phyloP scores from a whole-genome alignment of 2,329 filamentous ascomycete species.

The Colletotrichum eleusines region DNA sequence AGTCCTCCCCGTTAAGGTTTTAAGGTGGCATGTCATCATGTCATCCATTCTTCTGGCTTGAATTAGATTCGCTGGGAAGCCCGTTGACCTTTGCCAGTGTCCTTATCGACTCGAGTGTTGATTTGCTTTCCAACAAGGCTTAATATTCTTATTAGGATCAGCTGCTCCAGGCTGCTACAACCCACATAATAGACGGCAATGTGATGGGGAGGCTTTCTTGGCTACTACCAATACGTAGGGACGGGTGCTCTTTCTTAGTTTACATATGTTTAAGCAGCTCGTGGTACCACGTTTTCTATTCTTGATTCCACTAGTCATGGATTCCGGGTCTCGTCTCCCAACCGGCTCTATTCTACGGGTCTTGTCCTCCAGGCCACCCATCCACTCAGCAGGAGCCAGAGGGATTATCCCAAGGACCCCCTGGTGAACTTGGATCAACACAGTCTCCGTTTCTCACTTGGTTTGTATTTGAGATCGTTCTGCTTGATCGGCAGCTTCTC shows the following conservation, averaged over 20 bases:
- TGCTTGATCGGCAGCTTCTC: conserved; percentile 8
- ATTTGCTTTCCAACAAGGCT: not conserved
- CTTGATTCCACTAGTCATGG: not conserved
- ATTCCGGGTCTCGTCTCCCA: not conserved
- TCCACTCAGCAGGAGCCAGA: not conserved
- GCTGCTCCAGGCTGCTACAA: not conserved
- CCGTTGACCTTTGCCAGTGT: not conserved
- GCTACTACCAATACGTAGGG: too few species aligned
- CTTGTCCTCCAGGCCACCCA: not conserved
- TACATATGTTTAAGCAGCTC: not conserved
- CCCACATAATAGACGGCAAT: not conserved
- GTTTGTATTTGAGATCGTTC: not conserved
- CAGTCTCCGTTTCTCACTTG: not conserved
- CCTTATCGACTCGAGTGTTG: not conserved
- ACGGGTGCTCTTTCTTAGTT: not conserved
- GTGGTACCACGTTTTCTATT: not conserved
- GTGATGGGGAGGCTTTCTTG: not conserved
- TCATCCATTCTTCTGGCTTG: not conserved
- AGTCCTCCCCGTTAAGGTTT: not conserved
- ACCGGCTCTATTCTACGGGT: not conserved
- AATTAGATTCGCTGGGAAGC: not conserved
- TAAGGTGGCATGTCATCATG: not conserved
- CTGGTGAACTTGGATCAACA: too few species aligned
- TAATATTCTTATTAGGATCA: not conserved
- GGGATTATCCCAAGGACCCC: not conserved